Evolutionary conservation across 345 rosid genomes (phyloP), one percentile per base, ranked within the genome.

Genomic region (Brassica juncea): DNA sequence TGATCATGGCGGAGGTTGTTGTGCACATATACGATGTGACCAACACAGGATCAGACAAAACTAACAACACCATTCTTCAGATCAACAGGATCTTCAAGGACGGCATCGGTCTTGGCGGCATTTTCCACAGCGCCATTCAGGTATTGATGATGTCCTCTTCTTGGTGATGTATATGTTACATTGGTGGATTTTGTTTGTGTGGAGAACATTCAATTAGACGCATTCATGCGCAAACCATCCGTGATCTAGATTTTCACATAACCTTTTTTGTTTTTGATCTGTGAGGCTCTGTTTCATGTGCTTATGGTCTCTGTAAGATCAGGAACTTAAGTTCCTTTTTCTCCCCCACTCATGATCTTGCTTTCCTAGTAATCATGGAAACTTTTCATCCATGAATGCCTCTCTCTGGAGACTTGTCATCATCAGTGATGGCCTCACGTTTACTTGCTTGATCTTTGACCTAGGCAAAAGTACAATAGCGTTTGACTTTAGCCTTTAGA

Each of bases 71-170:
- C 16, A 89, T 95, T 70, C 70, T 90, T 89, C 90, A 93, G 82
- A 91, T 95, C 88, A 95, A 93, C 74, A 90, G 89, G 82, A 87
- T 95, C 89, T 93, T 95, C 86, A 95, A 95, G 74, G 99, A 95
- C 75, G 89, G 89, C 34, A 90, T 95, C 35, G 98, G 99, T 75
- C 76, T 95, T 16, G 98, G 99, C 6, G 99, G 98, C 10, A 72
- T 79, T 8, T 79, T 95, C 84, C 99, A 95, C 86, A 91, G 97
- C 85, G 99, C 99, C 21, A 88, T 95, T 77, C 96, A 95, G 97
- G 99, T 91, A 23, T 35, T 16, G 42, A 37, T 12, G 23, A 58
- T 1, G 9, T 11, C 30, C 10, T 30, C 12, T 58, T 16, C 49
- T 68, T 68, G n/a, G 59, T 62, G 64, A 11, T 62, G 12, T 65